Base-by-base conservation (phyloP, 2,329 filamentous ascomycete species). In the Cytospora schulzeri region DNA sequence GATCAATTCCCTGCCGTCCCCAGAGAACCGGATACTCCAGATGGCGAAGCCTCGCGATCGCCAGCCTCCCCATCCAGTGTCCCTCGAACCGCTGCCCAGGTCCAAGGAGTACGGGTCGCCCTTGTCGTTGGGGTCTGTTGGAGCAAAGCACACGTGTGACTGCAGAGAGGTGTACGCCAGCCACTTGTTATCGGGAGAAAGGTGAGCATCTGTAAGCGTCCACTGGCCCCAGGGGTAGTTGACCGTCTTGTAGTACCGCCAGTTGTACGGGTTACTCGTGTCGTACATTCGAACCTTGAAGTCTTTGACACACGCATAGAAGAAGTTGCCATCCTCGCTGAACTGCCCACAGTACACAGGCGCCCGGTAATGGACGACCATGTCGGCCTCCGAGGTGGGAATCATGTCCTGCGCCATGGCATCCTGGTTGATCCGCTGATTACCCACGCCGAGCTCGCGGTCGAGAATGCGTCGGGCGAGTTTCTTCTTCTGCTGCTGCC, bases 281-380 rank as follows among this genome's bases (percentile, higher is more conserved):
- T 98, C 94, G 77, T 98, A 99, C 91, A 99, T 93, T 60, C 93
- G 90, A 12, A 99, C 93, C 70, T 88, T 90, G 79, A 97, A 97
- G 76, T 98, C 93, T 76, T 97, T 92, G 12, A 90, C 91, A 72
- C 91, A 95, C 7, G 90, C 89, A 74, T 94, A 98, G 80, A 97
- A 98, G 80, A 98, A 98, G 76, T 97, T 96, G 29, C 95, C 95
- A 71, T 99, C 95, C 69, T 96, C 91, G 0, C 92, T 97, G 75
- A 98, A 99, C 74, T 98, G 94, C 1, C 95, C 95, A 3, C 92
- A 97, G 73, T 98, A 98, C 60, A 95, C 93, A 50, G 92, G 88
- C 6, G 89, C 85, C 62, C 93, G 87, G 73, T 93, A 96, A 71
- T 96, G 91, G 67, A 98, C 89, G 67, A 97, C 91, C 72, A 91